Percentiles rank a stretch among this genome's conserved stretches.
phyloP scores from a whole-genome alignment of 371 early-diverging fungal species.

The Mortierella sp. region DNA sequence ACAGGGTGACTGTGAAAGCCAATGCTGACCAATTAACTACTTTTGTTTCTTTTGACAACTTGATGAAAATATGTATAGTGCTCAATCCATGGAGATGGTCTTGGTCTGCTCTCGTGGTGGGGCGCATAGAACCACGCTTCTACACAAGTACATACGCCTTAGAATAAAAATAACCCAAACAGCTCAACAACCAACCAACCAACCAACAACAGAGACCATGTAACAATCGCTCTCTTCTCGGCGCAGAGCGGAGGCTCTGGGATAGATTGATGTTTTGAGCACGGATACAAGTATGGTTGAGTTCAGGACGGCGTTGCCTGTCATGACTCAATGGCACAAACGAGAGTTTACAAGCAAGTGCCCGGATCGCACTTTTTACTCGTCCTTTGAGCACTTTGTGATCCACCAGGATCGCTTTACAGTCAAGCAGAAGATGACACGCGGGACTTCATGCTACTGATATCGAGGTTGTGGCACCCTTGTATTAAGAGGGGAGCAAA shows the following conservation, averaged over 20 bases:
- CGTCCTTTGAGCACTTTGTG: background rate
- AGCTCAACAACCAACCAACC: too few relatives aligned
- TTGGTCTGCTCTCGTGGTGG: conserved; percentile 89
- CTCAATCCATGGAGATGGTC: conserved; percentile 79
- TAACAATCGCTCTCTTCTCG: background rate
- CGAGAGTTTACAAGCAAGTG: background rate
- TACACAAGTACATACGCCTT: background rate
- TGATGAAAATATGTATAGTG: conserved; percentile 58
- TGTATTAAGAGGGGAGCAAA: background rate
- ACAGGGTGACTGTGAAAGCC: background rate
- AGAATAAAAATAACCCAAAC: background rate
- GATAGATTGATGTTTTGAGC: background rate
- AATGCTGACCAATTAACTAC: background rate
- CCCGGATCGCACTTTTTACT: background rate
- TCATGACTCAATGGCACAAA: background rate
- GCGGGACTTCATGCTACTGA: background rate
- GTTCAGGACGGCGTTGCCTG: background rate
- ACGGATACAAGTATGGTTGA: background rate
- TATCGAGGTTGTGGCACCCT: background rate
- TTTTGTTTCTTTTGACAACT: background rate
- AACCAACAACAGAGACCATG: background rate
- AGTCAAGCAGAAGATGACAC: background rate
- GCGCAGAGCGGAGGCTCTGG: too few relatives aligned
- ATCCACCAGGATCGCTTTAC: too few relatives aligned
- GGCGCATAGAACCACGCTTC: conserved; percentile 45